Conservation (phyloP, 805 yeast genomes). For the Ogataea naganishii region DNA sequence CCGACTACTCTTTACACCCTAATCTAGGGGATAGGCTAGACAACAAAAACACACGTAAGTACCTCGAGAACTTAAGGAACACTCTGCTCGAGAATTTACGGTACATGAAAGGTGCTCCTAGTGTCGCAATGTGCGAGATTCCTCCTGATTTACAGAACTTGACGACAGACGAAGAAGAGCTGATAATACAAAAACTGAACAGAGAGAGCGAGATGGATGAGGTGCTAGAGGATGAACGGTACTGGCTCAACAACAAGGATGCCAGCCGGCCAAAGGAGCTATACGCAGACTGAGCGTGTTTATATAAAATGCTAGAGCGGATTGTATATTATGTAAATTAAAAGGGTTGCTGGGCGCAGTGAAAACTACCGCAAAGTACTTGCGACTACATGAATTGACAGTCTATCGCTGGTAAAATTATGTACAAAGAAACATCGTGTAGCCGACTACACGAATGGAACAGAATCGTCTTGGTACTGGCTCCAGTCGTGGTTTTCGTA, state of each 20-base stretch:
- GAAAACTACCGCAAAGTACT: too few relatives aligned
- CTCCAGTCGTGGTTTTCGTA: conserved; percentile 16
- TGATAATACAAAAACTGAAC: conserved; percentile 24
- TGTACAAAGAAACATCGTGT: conserved; percentile 1
- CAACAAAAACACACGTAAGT: conserved; percentile 76
- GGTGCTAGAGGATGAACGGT: conserved; percentile 26
- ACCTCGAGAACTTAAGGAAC: conserved; percentile 69
- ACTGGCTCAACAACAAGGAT: conserved; percentile 30
- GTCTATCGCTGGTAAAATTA: too few relatives aligned
- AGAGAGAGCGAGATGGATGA: conserved; percentile 26
- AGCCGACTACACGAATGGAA: conserved; percentile 22
- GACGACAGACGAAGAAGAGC: conserved; percentile 35
- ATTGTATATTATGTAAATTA: neutral
- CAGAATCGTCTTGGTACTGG: conserved; percentile 25
- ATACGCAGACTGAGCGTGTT: conserved; percentile 4
- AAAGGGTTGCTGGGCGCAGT: too few relatives aligned
- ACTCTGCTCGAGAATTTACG: conserved; percentile 76
- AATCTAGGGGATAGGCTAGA: conserved; percentile 70
- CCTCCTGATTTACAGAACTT: conserved; percentile 56
- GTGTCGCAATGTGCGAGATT: conserved; percentile 83
- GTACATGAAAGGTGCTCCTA: conserved; percentile 83
- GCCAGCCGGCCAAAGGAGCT: conserved; percentile 27
- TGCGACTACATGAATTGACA: too few relatives aligned
- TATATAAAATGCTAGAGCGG: conserved; percentile 3
- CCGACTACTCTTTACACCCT: conserved; percentile 87